Base-by-base conservation (phyloP, 129 eudicot genomes). In the Arctium minus region DNA sequence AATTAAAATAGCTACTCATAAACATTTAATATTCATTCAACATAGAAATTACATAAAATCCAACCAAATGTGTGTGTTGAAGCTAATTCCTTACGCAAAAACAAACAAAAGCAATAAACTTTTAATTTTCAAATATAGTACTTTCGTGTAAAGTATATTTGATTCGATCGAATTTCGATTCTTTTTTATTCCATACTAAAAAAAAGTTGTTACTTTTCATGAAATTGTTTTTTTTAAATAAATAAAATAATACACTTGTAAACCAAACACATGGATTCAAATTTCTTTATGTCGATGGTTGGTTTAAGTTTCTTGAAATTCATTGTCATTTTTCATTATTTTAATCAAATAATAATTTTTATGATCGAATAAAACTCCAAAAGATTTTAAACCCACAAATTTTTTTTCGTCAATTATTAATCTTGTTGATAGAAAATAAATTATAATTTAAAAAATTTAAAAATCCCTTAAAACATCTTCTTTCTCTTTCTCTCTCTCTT, bases 321-420 rank as follows among this genome's bases (percentile, higher is more conserved):
- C 68, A 17, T n/a, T 4, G 7, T 17, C 7, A 17, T 60, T 60
- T 60, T 1, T 60, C 2, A n/a, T 60, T 60, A 60, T 60, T 53
- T 60, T 60, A 60, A 60, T 60, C 6, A 56, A 15, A 62, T 29
- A n/a, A 78, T 37, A 44, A 40, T 31, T 30, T 11, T 53, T 1
- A 8, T 22, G 8, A 78, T 18, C 64, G 15, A 39, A 73, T 18
- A 73, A 36, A 8, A 39, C 73, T 81, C 74, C 39, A 81, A 81
- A 81, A 81, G 71, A 77, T 84, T 36, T 79, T 46, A 64, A 81
- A 81, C 70, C 84, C 81, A 80, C 84, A 83, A 87, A 83, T 71
- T 50, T 83, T 81, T 69, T 46, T 27, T 39, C n/a, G 53, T 42
- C 72, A 37, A 70, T 80, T 75, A 80, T 81, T 36, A 30, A 70